These are phyloP conservation scores for Didymella pomorum DNA, from an alignment of 2,329 filamentous ascomycete genomes.

Conservation along the genomic window DNA sequence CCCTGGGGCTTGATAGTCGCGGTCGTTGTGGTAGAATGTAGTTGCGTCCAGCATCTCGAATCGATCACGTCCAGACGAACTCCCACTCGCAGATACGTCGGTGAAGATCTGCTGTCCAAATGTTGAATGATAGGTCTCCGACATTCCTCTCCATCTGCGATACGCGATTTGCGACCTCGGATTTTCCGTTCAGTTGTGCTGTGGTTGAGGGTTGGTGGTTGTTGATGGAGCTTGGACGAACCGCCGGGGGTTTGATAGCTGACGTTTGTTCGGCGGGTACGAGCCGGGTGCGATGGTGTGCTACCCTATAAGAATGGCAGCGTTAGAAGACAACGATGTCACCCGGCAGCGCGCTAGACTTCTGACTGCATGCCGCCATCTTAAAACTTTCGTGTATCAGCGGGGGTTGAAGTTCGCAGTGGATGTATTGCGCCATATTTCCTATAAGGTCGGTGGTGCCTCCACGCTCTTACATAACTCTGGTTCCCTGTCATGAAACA, in stretches of 20 bases:
- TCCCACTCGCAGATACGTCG: constrained; percentile 48
- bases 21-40: constrained; percentile 39
- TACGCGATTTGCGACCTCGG: constrained; percentile 18
- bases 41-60: constrained; percentile 41
- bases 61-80: constrained; percentile 51
- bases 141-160: constrained; percentile 52
- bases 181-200: constrained; percentile 7
- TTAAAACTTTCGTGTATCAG: constrained; percentile 25
- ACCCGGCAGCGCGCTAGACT: constrained; percentile 28
- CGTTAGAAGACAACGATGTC: constrained; percentile 24
- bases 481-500: constrained; percentile 5
- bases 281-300: constrained; percentile 34
- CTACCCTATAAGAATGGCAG: constrained; percentile 42
- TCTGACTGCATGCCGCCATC: constrained; percentile 30
- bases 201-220: constrained; percentile 24
- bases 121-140: constrained; percentile 41
- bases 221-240: constrained; percentile 29
- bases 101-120: constrained; percentile 51
- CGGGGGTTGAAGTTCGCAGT: constrained; percentile 18
- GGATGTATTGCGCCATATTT: constrained; percentile 35
- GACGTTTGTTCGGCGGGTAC: constrained; percentile 25
- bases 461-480: constrained; percentile 38
- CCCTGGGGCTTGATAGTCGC: constrained; percentile 29
- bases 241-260: constrained; percentile 29
- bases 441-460: constrained; percentile 17